phyloP scores from a whole-genome alignment of 352 stramenopile genomes.

The Pythium periplocum region DNA sequence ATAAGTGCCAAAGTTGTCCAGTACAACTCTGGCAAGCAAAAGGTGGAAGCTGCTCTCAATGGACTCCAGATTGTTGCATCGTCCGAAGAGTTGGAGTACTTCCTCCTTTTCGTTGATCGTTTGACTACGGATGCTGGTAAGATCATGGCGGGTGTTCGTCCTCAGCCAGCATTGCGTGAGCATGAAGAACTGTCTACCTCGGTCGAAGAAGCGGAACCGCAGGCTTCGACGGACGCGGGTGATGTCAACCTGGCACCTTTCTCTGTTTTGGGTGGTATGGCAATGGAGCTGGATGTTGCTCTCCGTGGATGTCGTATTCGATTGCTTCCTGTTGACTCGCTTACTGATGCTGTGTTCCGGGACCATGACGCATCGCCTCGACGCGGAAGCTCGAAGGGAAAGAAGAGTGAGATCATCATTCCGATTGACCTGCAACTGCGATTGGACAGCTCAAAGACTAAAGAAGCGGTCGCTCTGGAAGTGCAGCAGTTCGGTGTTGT shows the following conservation, averaged over 20 bases:
- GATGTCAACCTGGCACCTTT: slow-evolving; percentile 21
- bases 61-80: slow-evolving; percentile 20
- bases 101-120: slow-evolving; percentile 30
- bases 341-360: slow-evolving; percentile 8
- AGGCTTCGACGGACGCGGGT: slow-evolving; percentile 10
- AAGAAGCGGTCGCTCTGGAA: slow-evolving; percentile 16
- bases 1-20: slow-evolving; percentile 20
- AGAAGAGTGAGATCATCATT: slow-evolving; percentile 20
- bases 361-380: slow-evolving; percentile 12
- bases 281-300: slow-evolving; percentile 17
- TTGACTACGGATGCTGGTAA: slow-evolving; percentile 14
- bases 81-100: slow-evolving; percentile 25
- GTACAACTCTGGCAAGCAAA: slow-evolving; percentile 20
- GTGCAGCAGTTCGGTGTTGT: slow-evolving; percentile 18
- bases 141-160: slow-evolving; percentile 22
- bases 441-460: slow-evolving; percentile 16
- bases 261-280: slow-evolving; percentile 19
- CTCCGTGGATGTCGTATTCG: slow-evolving; percentile 18
- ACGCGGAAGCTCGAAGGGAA: slow-evolving; percentile 11
- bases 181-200: not conserved
- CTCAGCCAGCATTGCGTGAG: not conserved
- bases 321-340: slow-evolving; percentile 12
- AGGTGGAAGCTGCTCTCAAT: slow-evolving; percentile 10
- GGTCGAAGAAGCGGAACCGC: not conserved
- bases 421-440: slow-evolving; percentile 13